These are phyloP conservation scores for Colletotrichum sp. DNA, from an alignment of 2,329 filamentous ascomycete species.

Conservation along the genomic window DNA sequence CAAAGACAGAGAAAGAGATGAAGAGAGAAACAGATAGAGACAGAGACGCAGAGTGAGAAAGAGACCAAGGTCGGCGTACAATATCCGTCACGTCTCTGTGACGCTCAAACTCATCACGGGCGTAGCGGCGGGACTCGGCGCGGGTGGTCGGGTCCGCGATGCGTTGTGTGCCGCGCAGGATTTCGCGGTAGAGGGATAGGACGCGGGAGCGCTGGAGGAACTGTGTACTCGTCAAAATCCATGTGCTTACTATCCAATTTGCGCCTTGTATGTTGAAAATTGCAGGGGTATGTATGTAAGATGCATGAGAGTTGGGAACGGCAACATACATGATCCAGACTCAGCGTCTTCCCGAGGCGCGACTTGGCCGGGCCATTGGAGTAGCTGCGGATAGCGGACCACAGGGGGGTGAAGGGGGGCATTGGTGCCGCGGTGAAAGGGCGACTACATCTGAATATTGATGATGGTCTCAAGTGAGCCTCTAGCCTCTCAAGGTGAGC, in stretches of 20 bases:
- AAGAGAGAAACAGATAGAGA: background rate
- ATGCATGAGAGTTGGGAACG: conserved; percentile 8
- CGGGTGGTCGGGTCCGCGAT: conserved; percentile 58
- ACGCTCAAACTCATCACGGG: conserved; percentile 65
- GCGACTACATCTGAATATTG: conserved; percentile 2
- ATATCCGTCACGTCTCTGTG: conserved; percentile 61
- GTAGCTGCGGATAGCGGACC: conserved; percentile 35
- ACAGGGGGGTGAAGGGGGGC: background rate
- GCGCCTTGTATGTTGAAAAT: too few relatives aligned
- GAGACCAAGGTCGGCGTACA: conserved; percentile 34
- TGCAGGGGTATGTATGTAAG: too few relatives aligned
- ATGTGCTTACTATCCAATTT: too few relatives aligned
- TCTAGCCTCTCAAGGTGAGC: background rate
- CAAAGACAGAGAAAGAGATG: too few relatives aligned
- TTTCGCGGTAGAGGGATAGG: conserved; percentile 61
- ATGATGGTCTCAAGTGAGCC: background rate
- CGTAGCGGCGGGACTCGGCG: conserved; percentile 61
- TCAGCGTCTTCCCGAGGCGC: conserved; percentile 50
- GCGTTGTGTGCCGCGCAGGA: conserved; percentile 58
- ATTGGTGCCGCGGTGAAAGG: background rate
- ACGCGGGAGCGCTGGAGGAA: conserved; percentile 64
- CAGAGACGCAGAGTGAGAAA: too few relatives aligned
- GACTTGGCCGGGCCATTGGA: conserved; percentile 37
- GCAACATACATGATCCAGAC: conserved; percentile 61
- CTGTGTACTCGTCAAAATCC: conserved; percentile 37